Evolutionary conservation across 176 grass and related monocot genomes (phyloP).

Genomic region (Oryza brachyantha): DNA sequence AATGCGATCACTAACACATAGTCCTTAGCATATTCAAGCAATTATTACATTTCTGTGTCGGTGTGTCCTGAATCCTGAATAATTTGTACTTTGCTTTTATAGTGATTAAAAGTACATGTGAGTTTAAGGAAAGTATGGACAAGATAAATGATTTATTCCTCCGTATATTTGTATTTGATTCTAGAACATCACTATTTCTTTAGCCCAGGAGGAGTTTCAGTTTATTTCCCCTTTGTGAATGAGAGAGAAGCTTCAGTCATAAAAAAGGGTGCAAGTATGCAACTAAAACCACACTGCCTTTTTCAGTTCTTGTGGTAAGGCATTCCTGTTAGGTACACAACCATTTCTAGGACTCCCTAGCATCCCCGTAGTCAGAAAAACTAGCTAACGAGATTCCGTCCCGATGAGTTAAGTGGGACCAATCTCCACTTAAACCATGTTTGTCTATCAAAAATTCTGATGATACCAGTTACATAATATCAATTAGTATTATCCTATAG

Average conservation of each 20-base stretch:
- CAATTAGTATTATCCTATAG: too few relatives aligned
- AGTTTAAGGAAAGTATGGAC: not conserved
- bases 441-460: too few relatives aligned
- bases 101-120: not conserved
- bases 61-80: not conserved
- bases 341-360: too few relatives aligned
- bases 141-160: not conserved
- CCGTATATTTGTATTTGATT: not conserved
- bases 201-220: not conserved
- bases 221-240: not conserved
- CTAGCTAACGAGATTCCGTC: too few relatives aligned
- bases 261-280: not conserved
- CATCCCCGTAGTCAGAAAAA: too few relatives aligned
- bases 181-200: not conserved
- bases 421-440: too few relatives aligned
- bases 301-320: not conserved
- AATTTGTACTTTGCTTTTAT: not conserved
- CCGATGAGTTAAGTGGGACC: too few relatives aligned
- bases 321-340: not conserved
- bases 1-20: not conserved
- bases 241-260: not conserved
- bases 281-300: constrained; percentile 9
- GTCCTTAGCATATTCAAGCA: not conserved
- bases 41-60: not conserved
- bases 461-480: too few relatives aligned